Percentiles rank a stretch among this genome's conserved stretches.
These are phyloP conservation scores for Boletus smithii DNA, from an alignment of 1,284 basidiomycete species.

Conservation along the genomic window DNA sequence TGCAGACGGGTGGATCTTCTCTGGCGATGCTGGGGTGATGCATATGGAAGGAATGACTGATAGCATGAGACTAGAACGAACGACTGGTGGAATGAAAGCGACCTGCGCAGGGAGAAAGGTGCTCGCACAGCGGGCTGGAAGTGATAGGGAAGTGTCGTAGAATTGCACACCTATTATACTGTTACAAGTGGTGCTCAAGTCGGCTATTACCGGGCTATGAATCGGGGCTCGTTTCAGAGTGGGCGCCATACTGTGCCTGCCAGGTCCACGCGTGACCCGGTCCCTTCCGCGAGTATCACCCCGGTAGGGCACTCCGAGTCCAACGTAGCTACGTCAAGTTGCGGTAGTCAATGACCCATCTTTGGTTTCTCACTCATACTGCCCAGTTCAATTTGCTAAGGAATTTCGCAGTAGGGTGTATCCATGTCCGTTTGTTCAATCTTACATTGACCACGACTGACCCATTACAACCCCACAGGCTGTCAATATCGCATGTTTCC, in stretches of 20 bases:
- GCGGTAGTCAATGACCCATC: too few species aligned
- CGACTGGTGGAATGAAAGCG: conserved; percentile 33
- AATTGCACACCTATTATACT: too few species aligned
- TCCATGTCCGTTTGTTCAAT: conserved; percentile 28
- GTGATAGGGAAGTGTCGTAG: background rate
- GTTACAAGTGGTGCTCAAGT: too few species aligned
- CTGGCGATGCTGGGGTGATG: conserved; percentile 61
- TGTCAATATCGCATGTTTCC: conserved; percentile 49
- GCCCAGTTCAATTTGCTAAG: too few species aligned
- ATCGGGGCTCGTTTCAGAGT: too few species aligned
- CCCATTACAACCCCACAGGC: conserved; percentile 33
- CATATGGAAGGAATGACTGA: conserved; percentile 58
- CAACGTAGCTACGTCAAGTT: too few species aligned
- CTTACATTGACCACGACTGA: background rate
- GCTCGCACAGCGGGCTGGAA: conserved; percentile 6
- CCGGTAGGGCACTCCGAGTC: too few species aligned
- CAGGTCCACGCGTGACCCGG: too few species aligned
- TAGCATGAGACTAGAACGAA: conserved; percentile 37
- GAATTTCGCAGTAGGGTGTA: conserved; percentile 23
- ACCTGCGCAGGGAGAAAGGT: conserved; percentile 41
- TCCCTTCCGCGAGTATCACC: too few species aligned
- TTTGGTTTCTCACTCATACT: too few species aligned
- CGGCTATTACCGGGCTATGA: too few species aligned
- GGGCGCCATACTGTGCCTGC: too few species aligned
- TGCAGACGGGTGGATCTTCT: conserved; percentile 37